Conservation (phyloP, 2,329 filamentous ascomycete genomes). For the Eurotiales sp. region DNA sequence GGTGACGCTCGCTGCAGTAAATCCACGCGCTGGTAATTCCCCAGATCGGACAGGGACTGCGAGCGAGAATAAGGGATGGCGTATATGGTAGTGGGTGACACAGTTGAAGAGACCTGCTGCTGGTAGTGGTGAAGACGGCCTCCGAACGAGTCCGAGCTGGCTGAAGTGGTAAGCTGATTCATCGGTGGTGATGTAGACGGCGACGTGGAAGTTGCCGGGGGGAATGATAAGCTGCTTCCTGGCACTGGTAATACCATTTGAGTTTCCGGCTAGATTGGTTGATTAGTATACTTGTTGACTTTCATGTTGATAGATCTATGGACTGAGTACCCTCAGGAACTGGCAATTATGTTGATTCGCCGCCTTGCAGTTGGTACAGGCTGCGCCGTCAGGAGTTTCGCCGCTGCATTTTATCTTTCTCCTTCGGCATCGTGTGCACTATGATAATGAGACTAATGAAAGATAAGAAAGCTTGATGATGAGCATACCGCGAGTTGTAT, state of each 20-base stretch:
- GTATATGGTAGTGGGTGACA: constrained; percentile 8
- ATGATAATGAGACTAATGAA: not conserved
- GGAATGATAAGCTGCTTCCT: constrained; percentile 3
- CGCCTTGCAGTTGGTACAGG: constrained; percentile 78
- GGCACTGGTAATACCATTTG: constrained; percentile 2
- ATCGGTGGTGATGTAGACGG: constrained; percentile 7
- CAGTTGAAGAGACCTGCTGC: not conserved
- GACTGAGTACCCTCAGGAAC: constrained; percentile 15
- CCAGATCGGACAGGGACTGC: constrained; percentile 25
- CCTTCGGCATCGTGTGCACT: constrained; percentile 89
- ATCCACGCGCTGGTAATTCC: constrained; percentile 18
- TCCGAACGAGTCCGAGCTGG: not conserved
- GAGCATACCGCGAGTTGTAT: constrained; percentile 17
- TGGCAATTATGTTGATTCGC: constrained; percentile 41
- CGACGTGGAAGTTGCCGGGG: too few relatives aligned
- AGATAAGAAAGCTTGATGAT: not conserved
- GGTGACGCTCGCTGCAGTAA: constrained; percentile 23
- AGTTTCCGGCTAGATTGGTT: constrained; percentile 1
- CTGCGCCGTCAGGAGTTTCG: constrained; percentile 68
- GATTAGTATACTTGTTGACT: not conserved
- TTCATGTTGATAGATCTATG: too few relatives aligned
- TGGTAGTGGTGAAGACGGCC: not conserved
- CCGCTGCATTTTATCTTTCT: constrained; percentile 95
- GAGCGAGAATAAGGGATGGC: constrained; percentile 18
- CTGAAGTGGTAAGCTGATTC: not conserved